These are phyloP conservation scores for Neurospora sp. DNA, from an alignment of 495 filamentous ascomycete species.

Conservation along the genomic window DNA sequence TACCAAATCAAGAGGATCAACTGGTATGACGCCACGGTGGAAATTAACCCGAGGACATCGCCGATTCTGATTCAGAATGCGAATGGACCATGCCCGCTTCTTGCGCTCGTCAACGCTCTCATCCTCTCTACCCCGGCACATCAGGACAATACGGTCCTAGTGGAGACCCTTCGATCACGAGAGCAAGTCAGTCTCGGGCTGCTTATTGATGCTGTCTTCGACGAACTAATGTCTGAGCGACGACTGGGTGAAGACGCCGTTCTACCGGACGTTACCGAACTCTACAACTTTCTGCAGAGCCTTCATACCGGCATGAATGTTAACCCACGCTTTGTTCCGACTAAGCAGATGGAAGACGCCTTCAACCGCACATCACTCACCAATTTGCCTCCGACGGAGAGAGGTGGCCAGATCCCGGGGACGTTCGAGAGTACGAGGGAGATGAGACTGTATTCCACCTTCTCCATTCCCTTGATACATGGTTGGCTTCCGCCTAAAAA, in stretches of 20 bases:
- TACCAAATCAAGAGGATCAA: constrained; percentile 39
- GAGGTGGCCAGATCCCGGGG: constrained; percentile 46
- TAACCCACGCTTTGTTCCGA: constrained; percentile 72
- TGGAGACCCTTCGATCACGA: constrained; percentile 62
- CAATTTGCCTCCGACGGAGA: constrained; percentile 33
- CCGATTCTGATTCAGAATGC: constrained; percentile 85
- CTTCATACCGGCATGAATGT: constrained; percentile 98
- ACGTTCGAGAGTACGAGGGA: constrained; percentile 76
- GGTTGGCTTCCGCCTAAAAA: constrained; percentile 73
- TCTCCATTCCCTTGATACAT: constrained; percentile 82
- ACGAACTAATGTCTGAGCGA: constrained; percentile 69
- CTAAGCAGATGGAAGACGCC: constrained; percentile 27
- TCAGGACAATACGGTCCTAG: constrained; percentile 52
- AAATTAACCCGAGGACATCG: constrained; percentile 36
- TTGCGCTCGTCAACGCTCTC: constrained; percentile 89
- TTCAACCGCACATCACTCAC: constrained; percentile 34
- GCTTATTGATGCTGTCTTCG: constrained; percentile 78
- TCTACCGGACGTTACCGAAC: constrained; percentile 76
- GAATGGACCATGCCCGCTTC: constrained; percentile 87
- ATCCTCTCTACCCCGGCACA: constrained; percentile 64
- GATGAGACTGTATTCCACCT: constrained; percentile 78
- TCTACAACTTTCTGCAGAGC: constrained; percentile 78
- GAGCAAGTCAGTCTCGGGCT: constrained; percentile 84
- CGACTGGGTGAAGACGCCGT: constrained; percentile 30
- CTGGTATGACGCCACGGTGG: constrained; percentile 32